These are phyloP conservation scores for Mucor circinelloides DNA, from an alignment of 371 early-diverging fungal genomes.

Conservation along the genomic window DNA sequence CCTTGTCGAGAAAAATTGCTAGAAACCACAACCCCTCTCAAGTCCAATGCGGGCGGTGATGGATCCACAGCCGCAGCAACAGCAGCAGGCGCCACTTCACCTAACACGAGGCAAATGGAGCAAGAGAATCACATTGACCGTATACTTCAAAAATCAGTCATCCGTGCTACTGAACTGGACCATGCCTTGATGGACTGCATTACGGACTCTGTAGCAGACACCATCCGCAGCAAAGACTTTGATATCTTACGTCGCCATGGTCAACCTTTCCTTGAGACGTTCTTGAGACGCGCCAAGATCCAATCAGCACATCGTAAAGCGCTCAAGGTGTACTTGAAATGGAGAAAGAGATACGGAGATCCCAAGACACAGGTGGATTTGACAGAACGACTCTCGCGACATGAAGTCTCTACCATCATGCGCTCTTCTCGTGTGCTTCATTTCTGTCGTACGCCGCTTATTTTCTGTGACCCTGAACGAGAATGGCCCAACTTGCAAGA, in stretches of 20 bases:
- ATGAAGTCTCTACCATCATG: constrained; percentile 59
- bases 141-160: constrained; percentile 23
- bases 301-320: constrained; percentile 63
- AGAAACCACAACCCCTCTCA: neutral
- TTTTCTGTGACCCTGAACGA: constrained; percentile 55
- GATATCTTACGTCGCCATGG: constrained; percentile 65
- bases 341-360: constrained; percentile 57
- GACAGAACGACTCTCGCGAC: constrained; percentile 46
- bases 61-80: too few relatives aligned
- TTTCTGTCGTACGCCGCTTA: constrained; percentile 65
- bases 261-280: constrained; percentile 57
- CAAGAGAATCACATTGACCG: constrained; percentile 22
- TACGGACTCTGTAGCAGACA: constrained; percentile 39
- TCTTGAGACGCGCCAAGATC: constrained; percentile 47
- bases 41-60: too few relatives aligned
- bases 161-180: constrained; percentile 38
- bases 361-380: constrained; percentile 36
- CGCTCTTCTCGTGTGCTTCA: constrained; percentile 65
- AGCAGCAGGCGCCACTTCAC: neutral
- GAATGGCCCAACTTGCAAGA: constrained; percentile 32
- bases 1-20: constrained; percentile 2
- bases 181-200: constrained; percentile 52
- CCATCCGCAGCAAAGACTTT: constrained; percentile 34
- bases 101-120: neutral
- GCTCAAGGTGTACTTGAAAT: constrained; percentile 58